Conservation (phyloP, 2,329 filamentous ascomycete species). For the Ceratocystiopsis brevicomis region DNA sequence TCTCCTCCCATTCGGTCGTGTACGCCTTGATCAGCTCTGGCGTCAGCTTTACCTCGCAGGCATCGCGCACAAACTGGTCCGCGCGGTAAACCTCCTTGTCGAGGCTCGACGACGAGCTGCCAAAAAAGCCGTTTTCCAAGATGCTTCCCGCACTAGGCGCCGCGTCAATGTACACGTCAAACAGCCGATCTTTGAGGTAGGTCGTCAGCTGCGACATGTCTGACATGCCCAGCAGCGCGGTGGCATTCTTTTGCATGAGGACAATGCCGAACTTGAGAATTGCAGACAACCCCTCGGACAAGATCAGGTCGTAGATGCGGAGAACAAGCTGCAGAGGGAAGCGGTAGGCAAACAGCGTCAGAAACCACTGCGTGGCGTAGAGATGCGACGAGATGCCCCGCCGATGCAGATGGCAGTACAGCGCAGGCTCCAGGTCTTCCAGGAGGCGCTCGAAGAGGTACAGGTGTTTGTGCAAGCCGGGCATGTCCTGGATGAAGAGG, state of each 20-base stretch:
- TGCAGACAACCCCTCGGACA: slow-evolving; percentile 82
- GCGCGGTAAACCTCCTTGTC: slow-evolving; percentile 95
- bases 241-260: slow-evolving; percentile 85
- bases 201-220: slow-evolving; percentile 81
- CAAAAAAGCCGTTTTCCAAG: slow-evolving; percentile 92
- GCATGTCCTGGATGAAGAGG: slow-evolving; percentile 91
- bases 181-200: slow-evolving; percentile 83
- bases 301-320: slow-evolving; percentile 86
- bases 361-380: slow-evolving; percentile 97
- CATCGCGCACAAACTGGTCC: slow-evolving; percentile 82
- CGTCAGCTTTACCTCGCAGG: slow-evolving; percentile 71
- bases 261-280: slow-evolving; percentile 90
- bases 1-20: slow-evolving; percentile 79
- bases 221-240: slow-evolving; percentile 59
- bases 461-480: slow-evolving; percentile 76
- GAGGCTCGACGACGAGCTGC: slow-evolving; percentile 67
- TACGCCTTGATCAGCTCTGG: slow-evolving; percentile 68
- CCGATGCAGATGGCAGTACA: slow-evolving; percentile 86
- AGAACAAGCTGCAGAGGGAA: slow-evolving; percentile 93
- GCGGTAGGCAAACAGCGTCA: slow-evolving; percentile 94
- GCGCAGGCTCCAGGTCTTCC: slow-evolving; percentile 80
- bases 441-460: slow-evolving; percentile 90
- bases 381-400: slow-evolving; percentile 76
- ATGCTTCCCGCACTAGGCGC: slow-evolving; percentile 83
- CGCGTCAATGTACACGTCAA: slow-evolving; percentile 93